These are phyloP conservation scores for Penicillium waksmanii DNA, from an alignment of 495 filamentous ascomycete genomes.

Conservation along the genomic window DNA sequence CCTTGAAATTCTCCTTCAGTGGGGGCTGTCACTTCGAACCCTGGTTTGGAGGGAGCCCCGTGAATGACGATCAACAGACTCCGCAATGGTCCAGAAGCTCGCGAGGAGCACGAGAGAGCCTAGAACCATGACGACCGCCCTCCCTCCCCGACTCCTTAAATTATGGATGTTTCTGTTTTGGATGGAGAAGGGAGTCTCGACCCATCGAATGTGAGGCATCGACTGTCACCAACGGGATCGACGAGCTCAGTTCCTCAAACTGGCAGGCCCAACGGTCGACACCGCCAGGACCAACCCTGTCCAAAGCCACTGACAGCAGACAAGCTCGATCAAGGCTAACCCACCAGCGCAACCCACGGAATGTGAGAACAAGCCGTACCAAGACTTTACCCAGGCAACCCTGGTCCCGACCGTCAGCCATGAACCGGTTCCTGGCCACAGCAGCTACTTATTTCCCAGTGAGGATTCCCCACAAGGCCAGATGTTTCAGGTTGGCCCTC, in stretches of 20 bases:
- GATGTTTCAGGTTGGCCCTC: slow-evolving; percentile 6
- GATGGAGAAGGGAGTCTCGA: neutral
- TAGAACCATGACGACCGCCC: slow-evolving; percentile 4
- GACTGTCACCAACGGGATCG: slow-evolving; percentile 1
- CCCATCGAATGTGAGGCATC: slow-evolving; percentile 7
- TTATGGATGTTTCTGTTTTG: neutral
- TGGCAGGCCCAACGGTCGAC: neutral
- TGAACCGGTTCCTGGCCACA: slow-evolving; percentile 12
- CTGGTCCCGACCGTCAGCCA: slow-evolving; percentile 8
- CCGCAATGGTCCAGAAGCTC: slow-evolving; percentile 26
- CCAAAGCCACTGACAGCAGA: too few species aligned
- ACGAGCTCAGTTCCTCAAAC: slow-evolving; percentile 1
- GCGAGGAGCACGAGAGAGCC: slow-evolving; percentile 6
- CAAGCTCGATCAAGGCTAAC: too few species aligned
- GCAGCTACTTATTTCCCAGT: neutral
- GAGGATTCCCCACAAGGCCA: slow-evolving; percentile 9
- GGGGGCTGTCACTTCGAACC: slow-evolving; percentile 17
- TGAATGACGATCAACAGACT: slow-evolving; percentile 23
- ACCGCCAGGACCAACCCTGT: neutral
- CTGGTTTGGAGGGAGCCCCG: slow-evolving; percentile 8
- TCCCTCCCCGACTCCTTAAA: neutral
- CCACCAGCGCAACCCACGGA: too few species aligned
- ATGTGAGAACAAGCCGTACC: neutral
- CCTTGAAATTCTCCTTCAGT: neutral
- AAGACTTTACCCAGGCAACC: slow-evolving; percentile 1